Base-by-base conservation (phyloP, 139 green algal species). In the Chlamydomonas schloesseri region DNA sequence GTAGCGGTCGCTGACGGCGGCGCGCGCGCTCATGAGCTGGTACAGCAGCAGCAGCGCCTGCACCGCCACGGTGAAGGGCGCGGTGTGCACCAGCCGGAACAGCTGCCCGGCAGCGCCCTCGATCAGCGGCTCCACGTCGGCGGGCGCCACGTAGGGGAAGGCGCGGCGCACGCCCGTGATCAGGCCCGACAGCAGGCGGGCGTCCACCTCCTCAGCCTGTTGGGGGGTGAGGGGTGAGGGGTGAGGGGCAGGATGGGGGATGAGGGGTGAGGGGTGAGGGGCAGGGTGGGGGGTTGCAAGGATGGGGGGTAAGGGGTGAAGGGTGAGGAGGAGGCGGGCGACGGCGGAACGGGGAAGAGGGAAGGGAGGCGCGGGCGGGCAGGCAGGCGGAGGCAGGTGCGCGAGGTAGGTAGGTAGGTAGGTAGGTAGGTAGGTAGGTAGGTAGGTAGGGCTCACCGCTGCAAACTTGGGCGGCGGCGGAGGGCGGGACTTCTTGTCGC, bases 41-140 rank as follows among this genome's bases (percentile, higher is more conserved):
- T 95, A 95, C 34, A 99, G 92, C 58, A 99, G 95, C 89, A 96
- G 90, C 79, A 99, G 95, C 28, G 97, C 93, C 89, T 99, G 97
- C 57, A 98, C 94, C 23, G 91, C 91, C 17, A 97, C 93, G 2
- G 92, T 93, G 73, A 99, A 94, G 65, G 94, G 96, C 34, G 94
- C 93, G 1, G 91, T 93, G 89, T 99, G 97, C 34, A 96, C 93
- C 47, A 99, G 93, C 28, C 89, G 88, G 95, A 99, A 99, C 29
- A 99, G 93, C 42, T 93, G 80, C 47, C 95, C 89, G 29, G 93
- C 89, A 78, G 90, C 11, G 24, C 60, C 13, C 71, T 92, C 87
- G 8, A 93, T 64, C 67, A 96, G 87, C 1, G 72, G 69, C 73
- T 93, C 86, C 37, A 94, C 89, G 26, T 88, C 71, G 5, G 58